phyloP scores from a whole-genome alignment of 2,329 filamentous ascomycete species.

The Zymoseptoria passerinii region DNA sequence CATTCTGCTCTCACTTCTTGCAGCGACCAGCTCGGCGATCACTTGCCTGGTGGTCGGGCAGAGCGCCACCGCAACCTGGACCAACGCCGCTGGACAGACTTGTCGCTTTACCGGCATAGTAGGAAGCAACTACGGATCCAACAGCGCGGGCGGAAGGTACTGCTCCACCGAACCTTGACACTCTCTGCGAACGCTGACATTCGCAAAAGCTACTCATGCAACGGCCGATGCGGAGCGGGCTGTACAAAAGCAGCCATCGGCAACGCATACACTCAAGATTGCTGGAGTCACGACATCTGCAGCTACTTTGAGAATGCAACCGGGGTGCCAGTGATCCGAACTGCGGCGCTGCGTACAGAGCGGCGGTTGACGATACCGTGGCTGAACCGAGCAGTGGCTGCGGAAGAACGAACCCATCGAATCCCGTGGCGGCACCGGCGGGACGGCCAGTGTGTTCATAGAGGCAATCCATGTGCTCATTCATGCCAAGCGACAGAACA shows the following conservation, averaged over 20 bases:
- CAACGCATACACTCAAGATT: constrained; percentile 45
- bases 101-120: constrained; percentile 41
- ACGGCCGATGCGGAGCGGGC: constrained; percentile 42
- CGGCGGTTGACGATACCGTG: constrained; percentile 39
- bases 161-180: constrained; percentile 10
- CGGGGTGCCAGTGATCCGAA: constrained; percentile 44
- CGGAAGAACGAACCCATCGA: constrained; percentile 26
- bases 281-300: constrained; percentile 45
- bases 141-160: constrained; percentile 39
- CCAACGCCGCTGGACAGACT: constrained; percentile 34
- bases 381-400: constrained; percentile 29
- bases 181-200: not conserved
- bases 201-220: constrained; percentile 40
- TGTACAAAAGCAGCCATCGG: constrained; percentile 39
- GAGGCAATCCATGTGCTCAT: not conserved
- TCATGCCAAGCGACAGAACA: not conserved
- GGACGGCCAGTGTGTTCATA: constrained; percentile 12
- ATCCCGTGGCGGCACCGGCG: constrained; percentile 18
- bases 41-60: constrained; percentile 35
- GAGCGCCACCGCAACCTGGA: constrained; percentile 42
- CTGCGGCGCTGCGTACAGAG: constrained; percentile 39
- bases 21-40: constrained; percentile 17
- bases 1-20: not conserved
- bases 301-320: constrained; percentile 44
- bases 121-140: constrained; percentile 43